Percentiles rank a stretch among this genome's conserved stretches.
Conservation (phyloP, 2,329 filamentous ascomycete genomes). For the Corynespora cassiicola region DNA sequence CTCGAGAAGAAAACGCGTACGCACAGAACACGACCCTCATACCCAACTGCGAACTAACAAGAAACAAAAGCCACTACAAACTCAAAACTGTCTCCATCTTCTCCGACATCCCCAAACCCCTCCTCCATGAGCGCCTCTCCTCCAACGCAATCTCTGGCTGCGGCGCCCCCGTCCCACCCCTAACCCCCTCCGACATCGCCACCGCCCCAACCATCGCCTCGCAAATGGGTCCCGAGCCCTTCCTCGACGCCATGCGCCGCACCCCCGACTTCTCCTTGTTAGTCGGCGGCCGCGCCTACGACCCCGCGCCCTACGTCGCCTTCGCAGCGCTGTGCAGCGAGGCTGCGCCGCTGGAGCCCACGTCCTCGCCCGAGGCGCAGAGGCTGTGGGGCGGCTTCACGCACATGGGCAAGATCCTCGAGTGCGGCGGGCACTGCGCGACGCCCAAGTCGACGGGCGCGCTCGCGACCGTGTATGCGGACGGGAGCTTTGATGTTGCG, state of each 20-base stretch:
- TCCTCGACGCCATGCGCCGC: slow-evolving; percentile 49
- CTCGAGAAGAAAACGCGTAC: slow-evolving; percentile 16
- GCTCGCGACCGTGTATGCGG: slow-evolving; percentile 49
- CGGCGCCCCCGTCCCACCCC: slow-evolving; percentile 44
- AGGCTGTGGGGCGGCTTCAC: slow-evolving; percentile 20
- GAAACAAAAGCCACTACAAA: slow-evolving; percentile 16
- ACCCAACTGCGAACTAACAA: no score
- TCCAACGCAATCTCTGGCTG: slow-evolving; percentile 42
- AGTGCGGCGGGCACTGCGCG: slow-evolving; percentile 58
- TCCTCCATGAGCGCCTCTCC: slow-evolving; percentile 13
- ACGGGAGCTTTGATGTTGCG: slow-evolving; percentile 56
- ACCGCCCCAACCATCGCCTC: slow-evolving; percentile 48
- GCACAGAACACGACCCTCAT: background rate
- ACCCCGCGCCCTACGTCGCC: slow-evolving; percentile 29
- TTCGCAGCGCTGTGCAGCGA: slow-evolving; percentile 18
- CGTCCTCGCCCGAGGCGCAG: slow-evolving; percentile 7
- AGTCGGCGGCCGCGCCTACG: slow-evolving; percentile 51
- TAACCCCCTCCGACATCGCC: slow-evolving; percentile 49
- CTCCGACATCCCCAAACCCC: slow-evolving; percentile 34
- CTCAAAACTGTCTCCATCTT: slow-evolving; percentile 23
- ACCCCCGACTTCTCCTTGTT: slow-evolving; percentile 55
- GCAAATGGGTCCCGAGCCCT: slow-evolving; percentile 57
- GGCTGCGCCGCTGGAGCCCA: slow-evolving; percentile 4
- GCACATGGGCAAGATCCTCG: slow-evolving; percentile 65
- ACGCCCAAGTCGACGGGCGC: slow-evolving; percentile 55